These are phyloP conservation scores for Acidomyces sp. DNA, from an alignment of 495 filamentous ascomycete species.

Conservation along the genomic window DNA sequence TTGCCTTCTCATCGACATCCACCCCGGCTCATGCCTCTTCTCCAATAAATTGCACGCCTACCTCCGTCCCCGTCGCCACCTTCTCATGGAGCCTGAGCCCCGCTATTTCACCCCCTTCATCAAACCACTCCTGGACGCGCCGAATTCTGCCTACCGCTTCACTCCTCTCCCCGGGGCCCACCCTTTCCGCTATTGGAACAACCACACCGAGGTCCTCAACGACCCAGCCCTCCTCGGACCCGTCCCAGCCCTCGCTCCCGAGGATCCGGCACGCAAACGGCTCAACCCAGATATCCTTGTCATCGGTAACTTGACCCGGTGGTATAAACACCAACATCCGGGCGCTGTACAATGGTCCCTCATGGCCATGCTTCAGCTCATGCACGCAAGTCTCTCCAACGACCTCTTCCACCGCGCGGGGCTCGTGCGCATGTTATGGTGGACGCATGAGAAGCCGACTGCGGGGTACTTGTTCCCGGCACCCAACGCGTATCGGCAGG, in stretches of 20 bases:
- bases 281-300: constrained; percentile 12
- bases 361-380: constrained; percentile 3
- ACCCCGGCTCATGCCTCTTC: constrained; percentile 62
- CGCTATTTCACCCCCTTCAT: constrained; percentile 44
- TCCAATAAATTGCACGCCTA: constrained; percentile 61
- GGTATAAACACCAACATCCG: neutral
- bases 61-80: constrained; percentile 63
- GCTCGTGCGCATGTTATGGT: constrained; percentile 16
- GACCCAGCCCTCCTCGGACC: constrained; percentile 4
- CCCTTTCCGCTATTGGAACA: constrained; percentile 5
- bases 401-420: constrained; percentile 7
- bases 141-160: constrained; percentile 38
- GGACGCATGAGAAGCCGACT: constrained; percentile 10
- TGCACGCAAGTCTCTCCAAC: neutral
- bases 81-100: constrained; percentile 58
- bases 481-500: neutral
- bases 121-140: constrained; percentile 43
- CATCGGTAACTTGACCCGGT: constrained; percentile 13
- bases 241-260: neutral
- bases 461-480: constrained; percentile 2
- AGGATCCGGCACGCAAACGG: constrained; percentile 3
- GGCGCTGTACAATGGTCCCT: neutral
- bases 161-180: constrained; percentile 4
- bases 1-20: constrained; percentile 73
- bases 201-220: neutral